phyloP scores from a whole-genome alignment of 306 rosid genomes.

The Biancaea sappan region DNA sequence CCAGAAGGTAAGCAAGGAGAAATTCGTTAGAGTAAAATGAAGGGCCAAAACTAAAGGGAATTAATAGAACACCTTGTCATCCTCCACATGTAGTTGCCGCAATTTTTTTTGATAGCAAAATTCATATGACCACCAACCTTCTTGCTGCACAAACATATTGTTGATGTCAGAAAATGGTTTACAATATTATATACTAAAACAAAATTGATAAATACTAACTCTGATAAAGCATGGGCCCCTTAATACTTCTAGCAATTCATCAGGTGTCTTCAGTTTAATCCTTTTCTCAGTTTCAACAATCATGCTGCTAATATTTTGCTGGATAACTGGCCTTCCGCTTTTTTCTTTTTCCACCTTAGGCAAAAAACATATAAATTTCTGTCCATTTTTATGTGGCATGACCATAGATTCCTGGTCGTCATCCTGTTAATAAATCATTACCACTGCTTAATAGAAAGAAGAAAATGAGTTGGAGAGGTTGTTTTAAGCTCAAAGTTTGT shows the following conservation, averaged over 20 bases:
- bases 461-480: background rate
- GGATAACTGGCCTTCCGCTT: slow-evolving; percentile 61
- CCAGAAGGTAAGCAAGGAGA: slow-evolving; percentile 21
- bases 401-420: slow-evolving; percentile 80
- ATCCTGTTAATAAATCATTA: slow-evolving; percentile 53
- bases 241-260: slow-evolving; percentile 85
- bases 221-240: slow-evolving; percentile 73
- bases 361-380: slow-evolving; percentile 74
- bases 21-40: slow-evolving; percentile 2
- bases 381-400: slow-evolving; percentile 76
- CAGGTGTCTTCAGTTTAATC: slow-evolving; percentile 86
- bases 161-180: slow-evolving; percentile 28
- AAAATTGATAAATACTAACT: slow-evolving; percentile 52
- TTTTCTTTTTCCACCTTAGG: slow-evolving; percentile 87
- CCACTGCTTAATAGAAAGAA: background rate
- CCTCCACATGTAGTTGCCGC: slow-evolving; percentile 87
- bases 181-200: background rate
- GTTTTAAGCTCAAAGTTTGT: background rate
- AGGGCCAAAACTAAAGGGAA: slow-evolving; percentile 12
- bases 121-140: slow-evolving; percentile 99
- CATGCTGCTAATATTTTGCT: slow-evolving; percentile 78
- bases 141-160: slow-evolving; percentile 71
- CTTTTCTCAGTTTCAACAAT: slow-evolving; percentile 82
- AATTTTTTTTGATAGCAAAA: slow-evolving; percentile 82
- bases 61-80: slow-evolving; percentile 67